Conservation (phyloP, 768 basidiomycete species). For the Boletus reticulatus region DNA sequence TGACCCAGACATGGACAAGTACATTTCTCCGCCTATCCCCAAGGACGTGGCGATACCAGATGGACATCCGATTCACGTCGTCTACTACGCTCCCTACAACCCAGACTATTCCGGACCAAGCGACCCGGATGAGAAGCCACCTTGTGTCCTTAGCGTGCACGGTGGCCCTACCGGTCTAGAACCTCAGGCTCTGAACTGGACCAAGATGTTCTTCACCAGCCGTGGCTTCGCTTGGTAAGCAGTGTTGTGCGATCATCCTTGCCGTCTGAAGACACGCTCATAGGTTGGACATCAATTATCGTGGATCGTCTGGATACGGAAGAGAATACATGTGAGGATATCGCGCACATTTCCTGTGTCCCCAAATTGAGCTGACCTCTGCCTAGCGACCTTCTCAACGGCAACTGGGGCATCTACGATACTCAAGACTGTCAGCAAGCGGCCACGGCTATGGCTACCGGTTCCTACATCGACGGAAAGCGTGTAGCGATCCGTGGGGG, state of each 20-base stretch:
- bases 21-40: too few species aligned
- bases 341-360: too few species aligned
- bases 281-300: slow-evolving; percentile 73
- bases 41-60: too few species aligned
- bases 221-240: slow-evolving; percentile 67
- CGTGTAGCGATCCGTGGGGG: slow-evolving; percentile 68
- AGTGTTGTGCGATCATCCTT: background rate
- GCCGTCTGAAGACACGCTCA: slow-evolving; percentile 3
- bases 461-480: slow-evolving; percentile 53
- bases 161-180: slow-evolving; percentile 64
- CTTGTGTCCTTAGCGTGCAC: slow-evolving; percentile 61
- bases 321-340: slow-evolving; percentile 50
- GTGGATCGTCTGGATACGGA: slow-evolving; percentile 73
- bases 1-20: too few species aligned
- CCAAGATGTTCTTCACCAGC: slow-evolving; percentile 61
- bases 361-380: slow-evolving; percentile 3
- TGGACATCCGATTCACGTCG: slow-evolving; percentile 41
- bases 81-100: slow-evolving; percentile 63
- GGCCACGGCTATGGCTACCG: slow-evolving; percentile 18
- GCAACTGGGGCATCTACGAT: slow-evolving; percentile 72
- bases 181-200: slow-evolving; percentile 47
- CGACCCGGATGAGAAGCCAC: slow-evolving; percentile 52
- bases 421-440: slow-evolving; percentile 56
- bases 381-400: slow-evolving; percentile 47
- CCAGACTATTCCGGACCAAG: slow-evolving; percentile 47